Conservation (phyloP, 495 filamentous ascomycete species). For the Tuber magnatum region DNA sequence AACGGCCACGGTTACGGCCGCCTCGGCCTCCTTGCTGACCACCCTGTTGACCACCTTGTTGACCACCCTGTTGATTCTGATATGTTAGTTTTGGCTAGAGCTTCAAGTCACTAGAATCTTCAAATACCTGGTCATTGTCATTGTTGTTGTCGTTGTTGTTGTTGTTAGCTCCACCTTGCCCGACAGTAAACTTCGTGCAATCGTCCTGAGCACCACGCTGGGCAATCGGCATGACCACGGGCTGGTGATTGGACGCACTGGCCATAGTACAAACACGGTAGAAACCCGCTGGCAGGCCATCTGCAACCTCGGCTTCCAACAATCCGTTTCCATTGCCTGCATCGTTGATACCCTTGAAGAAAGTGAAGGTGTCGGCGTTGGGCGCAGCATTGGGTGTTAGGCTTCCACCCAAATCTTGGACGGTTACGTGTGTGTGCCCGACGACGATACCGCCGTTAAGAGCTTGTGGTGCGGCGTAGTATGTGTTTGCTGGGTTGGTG, state of each 20-base stretch:
- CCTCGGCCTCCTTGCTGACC: background rate
- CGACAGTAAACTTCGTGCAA: slow-evolving; percentile 57
- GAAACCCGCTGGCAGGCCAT: slow-evolving; percentile 57
- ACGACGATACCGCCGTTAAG: slow-evolving; percentile 53
- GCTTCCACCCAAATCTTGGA: slow-evolving; percentile 52
- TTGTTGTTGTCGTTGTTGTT: slow-evolving; percentile 31
- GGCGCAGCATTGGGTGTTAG: slow-evolving; percentile 49
- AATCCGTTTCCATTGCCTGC: slow-evolving; percentile 57
- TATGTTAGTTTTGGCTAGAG: background rate
- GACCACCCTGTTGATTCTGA: background rate
- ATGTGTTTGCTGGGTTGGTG: slow-evolving; percentile 47
- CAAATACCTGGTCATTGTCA: slow-evolving; percentile 17
- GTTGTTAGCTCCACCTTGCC: slow-evolving; percentile 17
- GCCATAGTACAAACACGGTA: slow-evolving; percentile 70
- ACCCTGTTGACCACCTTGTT: background rate
- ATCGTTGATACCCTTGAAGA: slow-evolving; percentile 76
- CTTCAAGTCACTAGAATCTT: background rate
- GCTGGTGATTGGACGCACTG: slow-evolving; percentile 64
- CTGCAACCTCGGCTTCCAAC: slow-evolving; percentile 51
- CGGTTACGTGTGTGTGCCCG: slow-evolving; percentile 66
- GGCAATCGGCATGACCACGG: slow-evolving; percentile 68
- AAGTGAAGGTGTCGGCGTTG: slow-evolving; percentile 54
- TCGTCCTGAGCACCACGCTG: slow-evolving; percentile 69
- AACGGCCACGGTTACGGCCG: slow-evolving; percentile 18
- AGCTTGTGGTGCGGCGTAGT: slow-evolving; percentile 63